Conservation (phyloP, 108 stramenopile species). For the Craspedostauros australis region DNA sequence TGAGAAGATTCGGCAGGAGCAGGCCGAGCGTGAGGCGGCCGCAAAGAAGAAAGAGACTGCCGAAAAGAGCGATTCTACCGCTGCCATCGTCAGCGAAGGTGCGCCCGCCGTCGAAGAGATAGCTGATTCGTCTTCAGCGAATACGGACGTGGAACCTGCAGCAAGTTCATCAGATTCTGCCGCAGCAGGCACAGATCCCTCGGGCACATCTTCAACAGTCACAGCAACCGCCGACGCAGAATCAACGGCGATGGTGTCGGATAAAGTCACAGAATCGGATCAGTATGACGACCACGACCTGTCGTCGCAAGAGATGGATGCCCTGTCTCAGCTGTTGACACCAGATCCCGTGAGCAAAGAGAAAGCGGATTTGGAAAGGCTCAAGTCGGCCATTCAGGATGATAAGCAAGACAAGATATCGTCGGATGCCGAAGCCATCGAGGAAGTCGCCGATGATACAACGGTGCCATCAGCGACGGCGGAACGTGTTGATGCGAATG, state of each 20-base stretch:
- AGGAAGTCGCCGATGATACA: conserved; percentile 11
- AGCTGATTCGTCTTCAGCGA: neutral
- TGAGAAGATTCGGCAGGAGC: conserved; percentile 70
- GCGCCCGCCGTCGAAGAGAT: conserved; percentile 1
- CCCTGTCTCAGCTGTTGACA: conserved; percentile 66
- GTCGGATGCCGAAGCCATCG: conserved; percentile 21
- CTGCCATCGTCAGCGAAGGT: conserved; percentile 8
- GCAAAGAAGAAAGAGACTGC: conserved; percentile 29
- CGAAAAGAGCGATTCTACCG: conserved; percentile 32
- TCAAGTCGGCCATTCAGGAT: conserved; percentile 59
- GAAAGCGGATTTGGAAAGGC: conserved; percentile 55
- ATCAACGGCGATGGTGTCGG: conserved; percentile 10
- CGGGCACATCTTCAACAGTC: too few species aligned
- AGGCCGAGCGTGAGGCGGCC: conserved; percentile 56
- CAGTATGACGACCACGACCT: conserved; percentile 49
- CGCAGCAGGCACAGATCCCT: too few species aligned
- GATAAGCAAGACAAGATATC: too few species aligned
- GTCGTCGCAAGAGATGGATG: conserved; percentile 75
- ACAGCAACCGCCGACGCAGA: conserved; percentile 17
- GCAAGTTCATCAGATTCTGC: conserved; percentile 26
- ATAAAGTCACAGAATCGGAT: conserved; percentile 31
- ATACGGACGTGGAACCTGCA: neutral
- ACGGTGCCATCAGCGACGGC: neutral
- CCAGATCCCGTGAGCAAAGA: conserved; percentile 79
- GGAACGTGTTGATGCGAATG: conserved; percentile 3